These are phyloP conservation scores for Colletotrichum phormii DNA, from an alignment of 2,329 filamentous ascomycete genomes.

Conservation along the genomic window DNA sequence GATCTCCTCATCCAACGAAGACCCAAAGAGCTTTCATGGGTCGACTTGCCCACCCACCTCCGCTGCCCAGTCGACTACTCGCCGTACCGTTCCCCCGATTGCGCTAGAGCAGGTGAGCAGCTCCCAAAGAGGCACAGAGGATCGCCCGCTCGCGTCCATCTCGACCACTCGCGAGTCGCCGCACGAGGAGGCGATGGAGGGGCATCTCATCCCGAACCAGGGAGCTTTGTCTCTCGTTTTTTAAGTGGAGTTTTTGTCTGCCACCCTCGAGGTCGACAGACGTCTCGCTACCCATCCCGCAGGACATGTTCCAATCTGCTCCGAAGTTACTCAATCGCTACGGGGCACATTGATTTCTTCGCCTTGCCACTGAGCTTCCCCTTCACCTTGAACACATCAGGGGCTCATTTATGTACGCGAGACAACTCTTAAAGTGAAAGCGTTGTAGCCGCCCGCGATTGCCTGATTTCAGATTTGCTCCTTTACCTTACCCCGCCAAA, in stretches of 20 bases:
- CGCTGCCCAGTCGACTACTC: not conserved
- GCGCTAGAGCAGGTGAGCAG: conserved; percentile 27
- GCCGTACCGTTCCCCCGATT: not conserved
- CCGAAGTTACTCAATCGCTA: not conserved
- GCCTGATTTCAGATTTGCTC: not conserved
- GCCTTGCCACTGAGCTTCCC: conserved; percentile 3
- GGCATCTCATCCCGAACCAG: not conserved
- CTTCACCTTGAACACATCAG: not conserved
- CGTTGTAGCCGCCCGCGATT: not conserved
- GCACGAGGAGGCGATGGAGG: not conserved
- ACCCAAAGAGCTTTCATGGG: not conserved
- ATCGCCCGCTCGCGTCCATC: conserved; percentile 18
- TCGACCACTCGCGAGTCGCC: conserved; percentile 16
- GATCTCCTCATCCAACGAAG: not conserved
- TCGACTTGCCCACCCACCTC: not conserved
- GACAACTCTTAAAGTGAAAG: not conserved
- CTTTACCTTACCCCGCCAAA: not conserved
- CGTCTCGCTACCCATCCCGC: conserved; percentile 3
- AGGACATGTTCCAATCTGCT: not conserved
- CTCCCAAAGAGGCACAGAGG: conserved; percentile 12
- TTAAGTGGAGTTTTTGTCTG: conserved; percentile 16
- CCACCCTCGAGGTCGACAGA: not conserved
- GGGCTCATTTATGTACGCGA: not conserved
- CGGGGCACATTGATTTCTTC: not conserved
- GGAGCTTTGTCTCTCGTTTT: not conserved